Conservation (phyloP, 2,329 filamentous ascomycete genomes). For the Colletotrichum filicis region DNA sequence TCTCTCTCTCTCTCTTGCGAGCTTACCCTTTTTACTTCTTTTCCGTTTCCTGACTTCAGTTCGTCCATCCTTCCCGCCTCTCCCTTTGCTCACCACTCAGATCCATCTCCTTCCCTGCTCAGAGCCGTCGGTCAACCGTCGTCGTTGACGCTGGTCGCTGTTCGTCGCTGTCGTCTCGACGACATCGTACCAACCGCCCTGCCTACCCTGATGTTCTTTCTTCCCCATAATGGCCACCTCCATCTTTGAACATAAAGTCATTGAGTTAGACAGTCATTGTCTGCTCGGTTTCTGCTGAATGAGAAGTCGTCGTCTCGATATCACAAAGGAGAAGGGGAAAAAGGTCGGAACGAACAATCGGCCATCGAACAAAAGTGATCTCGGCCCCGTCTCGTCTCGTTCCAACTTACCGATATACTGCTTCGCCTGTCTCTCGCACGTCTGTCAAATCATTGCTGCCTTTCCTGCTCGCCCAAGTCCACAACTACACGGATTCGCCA, state of each 20-base stretch:
- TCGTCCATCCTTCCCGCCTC: slow-evolving; percentile 11
- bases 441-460: slow-evolving; percentile 5
- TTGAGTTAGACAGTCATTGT: slow-evolving; percentile 38
- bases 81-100: slow-evolving; percentile 15
- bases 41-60: slow-evolving; percentile 21
- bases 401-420: slow-evolving; percentile 26
- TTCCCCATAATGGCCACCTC: slow-evolving; percentile 32
- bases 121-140: slow-evolving; percentile 3
- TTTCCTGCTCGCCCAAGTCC: slow-evolving; percentile 19
- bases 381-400: slow-evolving; percentile 14
- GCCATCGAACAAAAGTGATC: slow-evolving; percentile 18
- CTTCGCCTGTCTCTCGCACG: slow-evolving; percentile 19
- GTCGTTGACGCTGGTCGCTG: slow-evolving; percentile 1
- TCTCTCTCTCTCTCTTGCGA: slow-evolving; percentile 12
- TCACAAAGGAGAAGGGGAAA: slow-evolving; percentile 23
- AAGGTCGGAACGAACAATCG: slow-evolving; percentile 26
- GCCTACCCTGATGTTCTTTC: slow-evolving; percentile 13
- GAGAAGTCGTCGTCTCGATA: slow-evolving; percentile 16
- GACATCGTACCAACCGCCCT: slow-evolving; percentile 20
- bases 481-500: neutral
- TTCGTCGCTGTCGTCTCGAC: slow-evolving; percentile 8
- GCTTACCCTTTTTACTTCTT: slow-evolving; percentile 22
- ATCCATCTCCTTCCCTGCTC: neutral
- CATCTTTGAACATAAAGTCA: slow-evolving; percentile 37
- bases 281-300: slow-evolving; percentile 25